A percentile compares a stretch with the other conserved stretches of the same genome.
Evolutionary conservation across 148 eudicot species (phyloP).

Genomic region (Vaccinium macrocarpon): DNA sequence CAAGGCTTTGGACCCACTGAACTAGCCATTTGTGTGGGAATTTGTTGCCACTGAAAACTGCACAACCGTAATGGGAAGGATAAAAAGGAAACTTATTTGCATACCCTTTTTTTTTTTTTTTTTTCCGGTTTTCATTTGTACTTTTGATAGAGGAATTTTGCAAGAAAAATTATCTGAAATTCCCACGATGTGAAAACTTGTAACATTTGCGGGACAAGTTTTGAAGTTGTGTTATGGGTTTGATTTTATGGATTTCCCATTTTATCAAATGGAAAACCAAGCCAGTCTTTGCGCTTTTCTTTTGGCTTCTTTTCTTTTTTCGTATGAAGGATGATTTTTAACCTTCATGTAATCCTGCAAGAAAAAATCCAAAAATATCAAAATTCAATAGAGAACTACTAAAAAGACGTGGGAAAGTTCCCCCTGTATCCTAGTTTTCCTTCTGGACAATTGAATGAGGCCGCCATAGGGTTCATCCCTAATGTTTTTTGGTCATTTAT

Average conservation of each 20-base stretch:
- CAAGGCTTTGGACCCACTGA: not conserved
- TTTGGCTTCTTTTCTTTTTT: too few species aligned
- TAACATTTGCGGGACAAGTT: not conserved
- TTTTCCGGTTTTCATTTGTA: not conserved
- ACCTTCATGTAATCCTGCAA: too few species aligned
- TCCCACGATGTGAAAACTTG: not conserved
- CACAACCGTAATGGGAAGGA: not conserved
- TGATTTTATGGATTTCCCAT: too few species aligned
- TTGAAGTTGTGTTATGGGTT: too few species aligned
- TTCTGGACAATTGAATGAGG: not conserved
- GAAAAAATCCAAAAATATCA: too few species aligned
- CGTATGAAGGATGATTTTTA: too few species aligned
- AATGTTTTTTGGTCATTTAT: not conserved
- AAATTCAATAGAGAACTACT: not conserved
- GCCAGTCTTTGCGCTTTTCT: too few species aligned
- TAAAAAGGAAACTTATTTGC: not conserved
- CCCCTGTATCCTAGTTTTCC: not conserved
- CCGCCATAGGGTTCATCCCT: not conserved
- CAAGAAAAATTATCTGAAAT: not conserved
- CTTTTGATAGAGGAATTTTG: not conserved
- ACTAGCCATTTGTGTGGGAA: not conserved
- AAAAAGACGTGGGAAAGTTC: not conserved
- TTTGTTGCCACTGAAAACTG: not conserved
- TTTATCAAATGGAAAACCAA: too few species aligned
- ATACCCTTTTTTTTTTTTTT: too few species aligned